Percentiles rank a stretch among this genome's conserved stretches.
Evolutionary conservation across 352 stramenopile species (phyloP).

Genomic region (Phytopythium kandeliae): DNA sequence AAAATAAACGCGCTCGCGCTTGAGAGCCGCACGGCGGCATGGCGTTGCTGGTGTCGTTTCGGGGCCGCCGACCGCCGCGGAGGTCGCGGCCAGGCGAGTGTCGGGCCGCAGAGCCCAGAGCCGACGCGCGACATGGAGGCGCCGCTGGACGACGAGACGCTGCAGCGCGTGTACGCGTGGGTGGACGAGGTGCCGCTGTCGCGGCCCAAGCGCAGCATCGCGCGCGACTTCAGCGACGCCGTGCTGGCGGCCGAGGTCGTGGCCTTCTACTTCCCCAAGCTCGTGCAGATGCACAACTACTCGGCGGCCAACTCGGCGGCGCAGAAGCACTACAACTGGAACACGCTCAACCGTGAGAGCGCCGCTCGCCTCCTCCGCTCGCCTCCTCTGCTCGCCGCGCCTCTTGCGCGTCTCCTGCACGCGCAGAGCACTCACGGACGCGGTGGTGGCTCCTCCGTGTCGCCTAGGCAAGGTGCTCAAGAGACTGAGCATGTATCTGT

Average conservation of each 20-base stretch:
- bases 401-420: no score
- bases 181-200: constrained; percentile 94
- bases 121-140: constrained; percentile 36
- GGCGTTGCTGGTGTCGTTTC: not conserved
- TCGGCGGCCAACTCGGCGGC: constrained; percentile 87
- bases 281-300: constrained; percentile 97
- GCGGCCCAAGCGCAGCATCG: constrained; percentile 94
- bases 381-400: no score
- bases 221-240: constrained; percentile 94
- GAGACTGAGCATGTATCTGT: constrained; percentile 76
- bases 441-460: no score
- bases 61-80: no score
- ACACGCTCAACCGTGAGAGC: constrained; percentile 88
- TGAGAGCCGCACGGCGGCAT: no score
- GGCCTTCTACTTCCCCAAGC: constrained; percentile 92
- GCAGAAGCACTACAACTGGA: constrained; percentile 97
- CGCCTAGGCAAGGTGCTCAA: constrained; percentile 74
- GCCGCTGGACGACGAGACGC: constrained; percentile 82
- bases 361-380: no score
- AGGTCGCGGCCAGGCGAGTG: no score
- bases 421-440: no score
- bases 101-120: not conserved
- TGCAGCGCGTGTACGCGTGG: constrained; percentile 94
- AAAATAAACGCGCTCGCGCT: not conserved
- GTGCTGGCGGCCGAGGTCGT: constrained; percentile 90